These are phyloP conservation scores for Leccinum pseudoinsigne DNA, from an alignment of 1,284 basidiomycete species.

Conservation along the genomic window DNA sequence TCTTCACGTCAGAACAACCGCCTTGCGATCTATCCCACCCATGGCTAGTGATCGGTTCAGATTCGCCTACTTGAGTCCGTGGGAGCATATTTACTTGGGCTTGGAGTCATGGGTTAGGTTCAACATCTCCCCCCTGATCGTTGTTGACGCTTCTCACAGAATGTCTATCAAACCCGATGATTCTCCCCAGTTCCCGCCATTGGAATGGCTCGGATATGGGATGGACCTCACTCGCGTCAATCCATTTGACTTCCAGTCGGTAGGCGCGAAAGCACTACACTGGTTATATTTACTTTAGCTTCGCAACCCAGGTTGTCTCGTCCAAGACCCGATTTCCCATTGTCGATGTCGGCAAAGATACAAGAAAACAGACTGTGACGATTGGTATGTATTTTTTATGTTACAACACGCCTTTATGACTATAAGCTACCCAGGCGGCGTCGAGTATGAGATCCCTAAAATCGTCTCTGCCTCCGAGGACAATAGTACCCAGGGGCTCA, in stretches of 20 bases:
- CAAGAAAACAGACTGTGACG: background rate
- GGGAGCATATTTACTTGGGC: background rate
- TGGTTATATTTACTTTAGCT: background rate
- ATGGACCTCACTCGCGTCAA: background rate
- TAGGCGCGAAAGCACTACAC: background rate
- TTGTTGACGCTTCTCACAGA: background rate
- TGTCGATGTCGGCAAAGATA: background rate
- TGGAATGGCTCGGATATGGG: background rate
- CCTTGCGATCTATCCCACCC: background rate
- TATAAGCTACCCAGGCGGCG: background rate
- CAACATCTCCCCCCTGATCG: background rate
- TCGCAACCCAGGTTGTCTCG: background rate
- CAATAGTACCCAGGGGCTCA: background rate
- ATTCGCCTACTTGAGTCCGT: background rate
- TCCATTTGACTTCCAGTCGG: background rate
- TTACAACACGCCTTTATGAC: background rate
- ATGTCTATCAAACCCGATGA: background rate
- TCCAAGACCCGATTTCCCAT: background rate
- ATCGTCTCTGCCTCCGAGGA: background rate
- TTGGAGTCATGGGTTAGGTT: background rate
- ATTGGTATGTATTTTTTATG: background rate
- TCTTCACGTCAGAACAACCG: background rate
- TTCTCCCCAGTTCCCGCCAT: background rate
- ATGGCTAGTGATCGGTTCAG: background rate
- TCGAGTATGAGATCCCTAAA: background rate